Conservation (phyloP, 257 asterid genomes). For the Solanum bulbocastanum region DNA sequence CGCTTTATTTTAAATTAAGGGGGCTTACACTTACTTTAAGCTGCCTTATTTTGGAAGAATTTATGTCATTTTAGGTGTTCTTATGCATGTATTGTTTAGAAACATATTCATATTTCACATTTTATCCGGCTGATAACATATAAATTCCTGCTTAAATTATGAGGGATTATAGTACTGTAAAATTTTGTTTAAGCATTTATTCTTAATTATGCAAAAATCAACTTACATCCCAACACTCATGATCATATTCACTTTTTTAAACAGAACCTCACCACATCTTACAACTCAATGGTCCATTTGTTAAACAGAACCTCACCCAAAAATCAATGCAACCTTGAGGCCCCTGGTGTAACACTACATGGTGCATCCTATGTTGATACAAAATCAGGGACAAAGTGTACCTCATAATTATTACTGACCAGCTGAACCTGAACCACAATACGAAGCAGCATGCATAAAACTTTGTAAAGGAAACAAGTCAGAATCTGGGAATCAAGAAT, state of each 20-base stretch:
- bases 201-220: not conserved
- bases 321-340: not conserved
- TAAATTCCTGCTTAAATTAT: not conserved
- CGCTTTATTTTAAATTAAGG: not conserved
- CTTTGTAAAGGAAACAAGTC: not conserved
- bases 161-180: not conserved
- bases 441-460: not conserved
- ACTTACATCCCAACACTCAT: not conserved
- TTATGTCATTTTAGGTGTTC: not conserved
- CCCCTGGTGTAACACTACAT: not conserved
- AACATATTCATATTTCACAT: not conserved
- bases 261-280: not conserved
- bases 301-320: not conserved
- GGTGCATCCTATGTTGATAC: not conserved
- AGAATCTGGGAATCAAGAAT: not conserved
- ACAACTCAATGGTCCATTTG: not conserved
- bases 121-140: not conserved
- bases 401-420: not conserved
- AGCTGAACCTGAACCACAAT: not conserved
- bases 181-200: not conserved
- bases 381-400: not conserved
- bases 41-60: not conserved
- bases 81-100: not conserved
- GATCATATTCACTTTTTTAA: not conserved
- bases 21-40: not conserved